Evolutionary conservation across 495 filamentous ascomycete species (phyloP).

Genomic region (Podospora appendiculata): DNA sequence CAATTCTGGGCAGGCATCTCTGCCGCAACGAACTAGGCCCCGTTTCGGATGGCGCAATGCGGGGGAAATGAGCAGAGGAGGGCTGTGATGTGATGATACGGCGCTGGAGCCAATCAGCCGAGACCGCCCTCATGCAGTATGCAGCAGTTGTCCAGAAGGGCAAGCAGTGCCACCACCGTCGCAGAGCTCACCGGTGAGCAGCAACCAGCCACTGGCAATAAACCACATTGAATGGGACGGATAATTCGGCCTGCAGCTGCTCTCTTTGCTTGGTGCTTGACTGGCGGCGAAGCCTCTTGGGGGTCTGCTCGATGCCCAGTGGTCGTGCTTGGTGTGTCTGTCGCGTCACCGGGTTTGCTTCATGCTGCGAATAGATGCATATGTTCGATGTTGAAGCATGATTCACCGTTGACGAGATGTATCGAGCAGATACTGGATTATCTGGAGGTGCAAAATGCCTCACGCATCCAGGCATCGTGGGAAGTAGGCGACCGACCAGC

Average conservation of each 20-base stretch:
- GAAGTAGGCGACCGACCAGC: background rate
- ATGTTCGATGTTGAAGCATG: background rate
- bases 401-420: background rate
- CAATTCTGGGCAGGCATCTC: background rate
- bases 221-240: background rate
- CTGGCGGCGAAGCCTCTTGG: background rate
- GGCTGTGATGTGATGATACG: background rate
- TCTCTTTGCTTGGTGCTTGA: background rate
- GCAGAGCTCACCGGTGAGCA: background rate
- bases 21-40: background rate
- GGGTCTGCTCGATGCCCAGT: background rate
- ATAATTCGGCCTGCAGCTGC: background rate
- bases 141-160: background rate
- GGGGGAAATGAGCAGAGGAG: background rate
- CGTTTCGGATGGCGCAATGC: background rate
- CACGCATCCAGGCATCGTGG: background rate
- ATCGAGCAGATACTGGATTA: background rate
- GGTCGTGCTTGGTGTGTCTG: background rate
- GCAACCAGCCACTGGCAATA: background rate
- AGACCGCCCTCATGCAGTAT: background rate
- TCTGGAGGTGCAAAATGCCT: background rate
- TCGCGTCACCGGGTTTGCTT: background rate
- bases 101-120: background rate
- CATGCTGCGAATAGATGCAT: background rate
- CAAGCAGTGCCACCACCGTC: background rate